Conservation (phyloP, 2,329 filamentous ascomycete species). For the Epichloe brachyelytri region DNA sequence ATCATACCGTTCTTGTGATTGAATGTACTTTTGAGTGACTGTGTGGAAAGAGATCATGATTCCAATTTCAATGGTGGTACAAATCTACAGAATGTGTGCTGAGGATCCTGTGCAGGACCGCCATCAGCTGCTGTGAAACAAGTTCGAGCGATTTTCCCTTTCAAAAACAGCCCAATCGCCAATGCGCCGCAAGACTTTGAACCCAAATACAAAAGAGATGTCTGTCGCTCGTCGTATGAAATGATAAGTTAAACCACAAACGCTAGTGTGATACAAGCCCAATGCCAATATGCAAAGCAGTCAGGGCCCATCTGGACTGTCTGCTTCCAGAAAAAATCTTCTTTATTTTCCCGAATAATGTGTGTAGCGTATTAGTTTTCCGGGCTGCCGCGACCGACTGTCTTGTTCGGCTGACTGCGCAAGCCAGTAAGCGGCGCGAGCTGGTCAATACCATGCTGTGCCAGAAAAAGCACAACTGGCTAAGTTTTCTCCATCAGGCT, state of each 20-base stretch:
- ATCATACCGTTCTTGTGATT: too few relatives aligned
- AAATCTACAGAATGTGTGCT: not conserved
- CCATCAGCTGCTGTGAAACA: not conserved
- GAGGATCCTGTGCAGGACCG: not conserved
- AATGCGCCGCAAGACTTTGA: not conserved
- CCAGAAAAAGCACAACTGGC: too few relatives aligned
- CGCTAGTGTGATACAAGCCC: not conserved
- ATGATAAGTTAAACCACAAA: not conserved
- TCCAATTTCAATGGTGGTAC: not conserved
- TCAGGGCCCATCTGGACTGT: not conserved
- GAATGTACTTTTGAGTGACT: not conserved
- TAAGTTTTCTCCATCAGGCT: not conserved
- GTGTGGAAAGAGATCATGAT: not conserved
- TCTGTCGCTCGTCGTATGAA: not conserved
- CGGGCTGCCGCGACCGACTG: not conserved
- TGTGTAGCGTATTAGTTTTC: not conserved
- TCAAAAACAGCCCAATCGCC: not conserved
- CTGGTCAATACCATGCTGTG: too few relatives aligned
- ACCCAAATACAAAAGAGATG: not conserved
- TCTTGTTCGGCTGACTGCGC: not conserved
- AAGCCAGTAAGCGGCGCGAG: not conserved
- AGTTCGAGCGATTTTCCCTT: not conserved
- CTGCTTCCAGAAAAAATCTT: not conserved
- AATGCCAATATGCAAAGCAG: not conserved
- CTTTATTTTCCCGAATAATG: not conserved